Evolutionary conservation across 441 rosid genomes (phyloP), one percentile per base, ranked within the genome.

Genomic region (Caryocar brasiliense): DNA sequence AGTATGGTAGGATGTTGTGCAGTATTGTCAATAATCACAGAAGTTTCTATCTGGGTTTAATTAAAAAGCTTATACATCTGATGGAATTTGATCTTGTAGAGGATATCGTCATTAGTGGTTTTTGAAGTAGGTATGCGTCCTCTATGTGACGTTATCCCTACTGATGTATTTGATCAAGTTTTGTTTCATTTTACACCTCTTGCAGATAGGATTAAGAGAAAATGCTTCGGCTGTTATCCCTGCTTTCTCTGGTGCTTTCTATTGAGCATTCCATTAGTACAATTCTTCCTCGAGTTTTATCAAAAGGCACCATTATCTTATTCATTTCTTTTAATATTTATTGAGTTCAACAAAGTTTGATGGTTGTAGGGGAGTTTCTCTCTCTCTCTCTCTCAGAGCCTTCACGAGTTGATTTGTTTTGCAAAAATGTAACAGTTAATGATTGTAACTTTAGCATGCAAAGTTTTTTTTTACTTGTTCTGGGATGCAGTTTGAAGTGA

Each of bases 51-150:
- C 53, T 34, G 11, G 54, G 58, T 41, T 36, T 61, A 53, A 32
- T 48, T 57, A 41, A 62, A 68, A 67, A 57, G 67, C 67, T 59
- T 69, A 66, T 65, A 67, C 69, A 40, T 62, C 50, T 65, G 51
- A 37, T 58, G 67, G 60, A 37, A 29, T 43, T 66, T 34, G 40
- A 19, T 53, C 48, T 51, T 58, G 51, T 62, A 67, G 71, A 56
- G 73, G 70, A 60, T 57, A 9, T 52, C 65, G 46, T 65, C 65
- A 30, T 56, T 65, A 52, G 29, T 54, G 62, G 53, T 62, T 61
- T 70, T 64, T 37, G 61, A 53, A 21, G 59, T 65, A 73, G 77
- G 68, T 49, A 26, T 56, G 57, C 37, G 27, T 66, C 70, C 66
- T 66, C 69, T 40, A 17, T 57, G 27, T 65, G 38, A 54, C 59